A percentile compares a stretch with the other conserved stretches of the same genome.
Conservation (phyloP, 2,329 filamentous ascomycete genomes). For the Exophiala sp. region DNA sequence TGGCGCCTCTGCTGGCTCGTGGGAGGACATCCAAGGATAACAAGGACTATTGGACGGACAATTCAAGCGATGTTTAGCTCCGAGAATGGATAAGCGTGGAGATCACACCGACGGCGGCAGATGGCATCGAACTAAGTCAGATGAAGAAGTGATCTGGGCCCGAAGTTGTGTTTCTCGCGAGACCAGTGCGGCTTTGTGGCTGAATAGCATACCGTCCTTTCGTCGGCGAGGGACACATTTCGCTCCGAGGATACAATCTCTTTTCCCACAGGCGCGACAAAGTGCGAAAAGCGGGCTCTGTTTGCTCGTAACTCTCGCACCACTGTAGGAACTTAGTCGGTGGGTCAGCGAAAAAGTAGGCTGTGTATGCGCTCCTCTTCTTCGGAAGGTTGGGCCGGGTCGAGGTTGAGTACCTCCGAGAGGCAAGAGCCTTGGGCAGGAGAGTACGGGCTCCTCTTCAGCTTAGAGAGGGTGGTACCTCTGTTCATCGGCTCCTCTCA, state of each 20-base stretch:
- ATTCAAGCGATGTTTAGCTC: slow-evolving; percentile 12
- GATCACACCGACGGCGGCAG: slow-evolving; percentile 7
- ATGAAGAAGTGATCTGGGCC: slow-evolving; percentile 11
- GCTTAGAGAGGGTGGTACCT: not conserved
- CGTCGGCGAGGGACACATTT: not conserved
- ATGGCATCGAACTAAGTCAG: slow-evolving; percentile 1
- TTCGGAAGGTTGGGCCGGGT: slow-evolving; percentile 1
- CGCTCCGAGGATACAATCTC: not conserved
- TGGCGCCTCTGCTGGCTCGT: not conserved
- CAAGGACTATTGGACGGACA: slow-evolving; percentile 20
- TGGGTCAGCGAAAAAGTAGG: slow-evolving; percentile 3
- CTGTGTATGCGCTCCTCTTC: slow-evolving; percentile 3
- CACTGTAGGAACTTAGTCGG: not conserved
- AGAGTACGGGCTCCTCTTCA: too few relatives aligned
- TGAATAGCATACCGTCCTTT: slow-evolving; percentile 2
- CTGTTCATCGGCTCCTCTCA: not conserved
- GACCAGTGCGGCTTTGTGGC: slow-evolving; percentile 8
- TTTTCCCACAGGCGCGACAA: not conserved
- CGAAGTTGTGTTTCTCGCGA: slow-evolving; percentile 4
- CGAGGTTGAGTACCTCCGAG: not conserved
- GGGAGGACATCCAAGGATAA: not conserved
- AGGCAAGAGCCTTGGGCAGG: too few relatives aligned
- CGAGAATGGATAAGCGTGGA: slow-evolving; percentile 16
- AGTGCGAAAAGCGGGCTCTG: not conserved
- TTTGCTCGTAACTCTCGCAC: not conserved